Conservation (phyloP, 2,329 filamentous ascomycete species). For the Neopestalotiopsis clavispora region DNA sequence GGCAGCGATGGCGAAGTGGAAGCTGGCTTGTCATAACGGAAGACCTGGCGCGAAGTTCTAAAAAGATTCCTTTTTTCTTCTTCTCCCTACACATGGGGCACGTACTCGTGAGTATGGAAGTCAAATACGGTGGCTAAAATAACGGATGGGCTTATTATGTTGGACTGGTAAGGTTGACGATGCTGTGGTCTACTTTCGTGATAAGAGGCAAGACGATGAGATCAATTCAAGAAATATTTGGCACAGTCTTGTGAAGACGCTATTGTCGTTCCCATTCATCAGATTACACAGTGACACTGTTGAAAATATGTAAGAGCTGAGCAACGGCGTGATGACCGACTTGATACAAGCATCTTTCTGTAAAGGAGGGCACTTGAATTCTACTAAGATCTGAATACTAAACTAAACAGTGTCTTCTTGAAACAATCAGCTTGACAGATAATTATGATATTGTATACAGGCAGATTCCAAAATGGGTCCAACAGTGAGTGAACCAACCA, state of each 20-base stretch:
- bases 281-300: too few relatives aligned
- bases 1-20: conserved; percentile 31
- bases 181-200: conserved; percentile 29
- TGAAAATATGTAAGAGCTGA: too few relatives aligned
- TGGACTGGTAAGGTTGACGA: conserved; percentile 28
- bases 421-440: too few relatives aligned
- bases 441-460: too few relatives aligned
- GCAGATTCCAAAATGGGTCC: too few relatives aligned
- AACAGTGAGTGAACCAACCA: too few relatives aligned
- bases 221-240: conserved; percentile 30
- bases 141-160: conserved; percentile 31
- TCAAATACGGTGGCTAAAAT: conserved; percentile 30
- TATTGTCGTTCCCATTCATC: background rate
- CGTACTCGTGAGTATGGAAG: conserved; percentile 22
- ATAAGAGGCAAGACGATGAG: conserved; percentile 26
- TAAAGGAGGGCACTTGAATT: too few relatives aligned
- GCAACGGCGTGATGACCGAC: too few relatives aligned
- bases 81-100: conserved; percentile 23
- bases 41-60: conserved; percentile 37
- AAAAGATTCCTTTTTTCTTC: conserved; percentile 37
- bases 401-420: too few relatives aligned
- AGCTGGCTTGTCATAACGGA: conserved; percentile 31
- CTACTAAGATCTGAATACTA: too few relatives aligned
- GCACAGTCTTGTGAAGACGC: background rate
- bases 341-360: too few relatives aligned